phyloP scores from a whole-genome alignment of 139 green algal genomes.

The Closterium sp. region DNA sequence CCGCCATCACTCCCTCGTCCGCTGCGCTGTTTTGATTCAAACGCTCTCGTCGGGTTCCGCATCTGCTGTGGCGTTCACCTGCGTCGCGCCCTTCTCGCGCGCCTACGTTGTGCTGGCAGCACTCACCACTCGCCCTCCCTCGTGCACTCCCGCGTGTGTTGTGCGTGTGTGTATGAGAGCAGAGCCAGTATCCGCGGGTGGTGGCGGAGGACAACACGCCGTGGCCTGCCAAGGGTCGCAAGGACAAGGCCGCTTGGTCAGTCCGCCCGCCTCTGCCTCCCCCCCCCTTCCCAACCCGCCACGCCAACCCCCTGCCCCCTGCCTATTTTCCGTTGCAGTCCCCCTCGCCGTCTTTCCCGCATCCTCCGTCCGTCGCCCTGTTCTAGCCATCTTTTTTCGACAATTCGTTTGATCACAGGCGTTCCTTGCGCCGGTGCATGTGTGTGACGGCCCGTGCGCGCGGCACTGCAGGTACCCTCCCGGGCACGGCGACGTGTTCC shows the following conservation, averaged over 20 bases:
- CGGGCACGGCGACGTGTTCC: constrained; percentile 32
- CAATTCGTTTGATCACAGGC: background rate
- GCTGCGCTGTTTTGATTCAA: too few relatives aligned
- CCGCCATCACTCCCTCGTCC: background rate
- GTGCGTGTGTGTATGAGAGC: background rate
- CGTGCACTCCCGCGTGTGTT: background rate
- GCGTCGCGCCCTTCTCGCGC: background rate
- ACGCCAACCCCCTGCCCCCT: too few relatives aligned
- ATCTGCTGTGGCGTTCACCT: background rate
- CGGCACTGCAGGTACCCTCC: constrained; percentile 32
- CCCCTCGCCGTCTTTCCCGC: too few relatives aligned
- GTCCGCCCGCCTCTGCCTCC: too few relatives aligned
- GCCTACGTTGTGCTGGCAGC: background rate
- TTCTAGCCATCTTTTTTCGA: background rate
- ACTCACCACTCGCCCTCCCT: background rate
- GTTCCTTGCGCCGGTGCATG: too few relatives aligned
- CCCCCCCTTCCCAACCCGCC: too few relatives aligned
- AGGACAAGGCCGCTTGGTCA: constrained; percentile 38
- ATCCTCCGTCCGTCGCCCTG: too few relatives aligned
- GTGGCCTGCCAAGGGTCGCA: constrained; percentile 35
- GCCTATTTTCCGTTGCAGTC: too few relatives aligned
- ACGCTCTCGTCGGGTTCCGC: background rate
- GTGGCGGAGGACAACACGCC: constrained; percentile 29
- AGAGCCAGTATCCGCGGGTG: constrained; percentile 29
- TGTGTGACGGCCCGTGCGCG: background rate